These are phyloP conservation scores for Rhododendron vialii DNA, from an alignment of 148 eudicot species.

Conservation along the genomic window DNA sequence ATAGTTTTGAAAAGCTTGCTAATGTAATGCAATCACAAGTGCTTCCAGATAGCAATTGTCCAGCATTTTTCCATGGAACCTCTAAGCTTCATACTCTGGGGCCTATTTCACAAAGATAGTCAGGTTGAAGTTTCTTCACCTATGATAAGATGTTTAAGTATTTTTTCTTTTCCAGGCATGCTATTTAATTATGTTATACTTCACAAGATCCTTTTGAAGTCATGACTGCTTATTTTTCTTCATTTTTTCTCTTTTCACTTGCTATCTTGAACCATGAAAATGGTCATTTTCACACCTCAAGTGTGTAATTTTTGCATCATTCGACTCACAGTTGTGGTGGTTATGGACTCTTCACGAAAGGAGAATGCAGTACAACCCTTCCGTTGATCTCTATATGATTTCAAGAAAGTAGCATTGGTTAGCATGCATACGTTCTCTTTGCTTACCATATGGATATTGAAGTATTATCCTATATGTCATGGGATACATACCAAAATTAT, in stretches of 20 bases:
- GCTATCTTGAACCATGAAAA: not conserved
- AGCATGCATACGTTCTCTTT: not conserved
- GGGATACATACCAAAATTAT: too few species aligned
- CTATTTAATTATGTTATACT: constrained; percentile 2
- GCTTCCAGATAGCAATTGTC: constrained; percentile 59
- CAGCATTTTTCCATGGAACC: constrained; percentile 67
- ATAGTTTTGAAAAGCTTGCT: not conserved
- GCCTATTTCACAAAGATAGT: constrained; percentile 33
- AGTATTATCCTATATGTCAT: not conserved
- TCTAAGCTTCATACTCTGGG: constrained; percentile 52
- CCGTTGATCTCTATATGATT: not conserved
- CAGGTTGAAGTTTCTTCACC: constrained; percentile 39
- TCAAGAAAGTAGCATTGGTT: not conserved
- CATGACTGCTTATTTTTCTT: not conserved
- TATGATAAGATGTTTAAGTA: not conserved
- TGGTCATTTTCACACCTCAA: not conserved
- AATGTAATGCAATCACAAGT: constrained; percentile 11
- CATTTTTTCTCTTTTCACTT: not conserved
- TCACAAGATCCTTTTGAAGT: not conserved
- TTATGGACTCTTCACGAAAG: not conserved
- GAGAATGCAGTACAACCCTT: not conserved
- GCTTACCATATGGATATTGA: not conserved
- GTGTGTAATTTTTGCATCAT: not conserved
- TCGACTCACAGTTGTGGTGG: not conserved
- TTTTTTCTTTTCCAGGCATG: not conserved